These are phyloP conservation scores for Colletotrichum liaoningense DNA, from an alignment of 2,329 filamentous ascomycete species.

Conservation along the genomic window DNA sequence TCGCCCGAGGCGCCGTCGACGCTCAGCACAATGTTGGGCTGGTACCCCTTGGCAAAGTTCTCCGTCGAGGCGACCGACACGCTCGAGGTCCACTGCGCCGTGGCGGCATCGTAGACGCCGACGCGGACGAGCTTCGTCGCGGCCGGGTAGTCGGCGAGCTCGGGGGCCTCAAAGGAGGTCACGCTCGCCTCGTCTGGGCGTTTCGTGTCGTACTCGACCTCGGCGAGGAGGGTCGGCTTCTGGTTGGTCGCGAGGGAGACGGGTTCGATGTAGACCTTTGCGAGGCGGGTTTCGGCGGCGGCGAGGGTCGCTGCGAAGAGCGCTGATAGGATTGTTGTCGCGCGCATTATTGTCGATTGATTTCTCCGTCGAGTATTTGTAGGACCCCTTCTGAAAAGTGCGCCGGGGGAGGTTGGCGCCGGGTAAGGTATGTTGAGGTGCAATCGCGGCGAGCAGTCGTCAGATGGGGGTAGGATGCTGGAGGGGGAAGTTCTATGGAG, in stretches of 20 bases:
- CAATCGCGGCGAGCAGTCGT: background rate
- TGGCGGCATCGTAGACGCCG: conserved; percentile 64
- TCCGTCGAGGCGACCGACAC: conserved; percentile 66
- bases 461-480: background rate
- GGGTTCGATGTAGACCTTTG: conserved; percentile 66
- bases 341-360: conserved; percentile 50
- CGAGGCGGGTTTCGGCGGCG: conserved; percentile 55
- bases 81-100: conserved; percentile 62
- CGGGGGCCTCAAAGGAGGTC: conserved; percentile 67
- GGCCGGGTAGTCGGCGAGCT: conserved; percentile 47
- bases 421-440: background rate
- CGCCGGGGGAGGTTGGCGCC: background rate
- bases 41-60: conserved; percentile 72
- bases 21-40: conserved; percentile 66
- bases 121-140: conserved; percentile 62
- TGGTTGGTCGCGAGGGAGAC: conserved; percentile 48
- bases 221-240: conserved; percentile 61
- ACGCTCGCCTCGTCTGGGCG: conserved; percentile 58
- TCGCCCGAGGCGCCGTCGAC: conserved; percentile 55
- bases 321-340: conserved; percentile 52
- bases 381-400: background rate
- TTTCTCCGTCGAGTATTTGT: background rate
- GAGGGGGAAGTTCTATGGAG: background rate
- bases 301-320: conserved; percentile 56
- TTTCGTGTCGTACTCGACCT: conserved; percentile 65